Percentiles rank a stretch among this genome's conserved stretches.
These are phyloP conservation scores for Sporobolus alterniflorus DNA, from an alignment of 202 grass and related monocot genomes.

Conservation along the genomic window DNA sequence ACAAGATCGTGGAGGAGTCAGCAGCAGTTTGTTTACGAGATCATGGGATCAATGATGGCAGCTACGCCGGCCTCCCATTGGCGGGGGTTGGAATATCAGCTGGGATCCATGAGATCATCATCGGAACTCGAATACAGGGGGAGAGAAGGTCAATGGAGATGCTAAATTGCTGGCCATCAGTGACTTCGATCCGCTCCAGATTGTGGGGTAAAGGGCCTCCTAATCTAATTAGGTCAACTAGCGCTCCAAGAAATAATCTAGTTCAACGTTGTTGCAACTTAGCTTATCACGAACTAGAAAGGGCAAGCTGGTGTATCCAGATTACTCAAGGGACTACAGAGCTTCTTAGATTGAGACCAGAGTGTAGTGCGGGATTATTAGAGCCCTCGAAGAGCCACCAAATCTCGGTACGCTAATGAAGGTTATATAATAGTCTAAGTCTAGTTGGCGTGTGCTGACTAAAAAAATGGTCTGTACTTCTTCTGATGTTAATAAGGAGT, in stretches of 20 bases:
- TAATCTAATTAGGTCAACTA: constrained; percentile 37
- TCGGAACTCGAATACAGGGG: background rate
- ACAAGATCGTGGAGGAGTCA: background rate
- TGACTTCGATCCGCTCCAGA: constrained; percentile 23
- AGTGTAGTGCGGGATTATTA: background rate
- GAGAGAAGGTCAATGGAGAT: constrained; percentile 6
- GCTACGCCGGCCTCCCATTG: too few relatives aligned
- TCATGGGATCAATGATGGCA: constrained; percentile 30
- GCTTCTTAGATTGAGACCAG: background rate
- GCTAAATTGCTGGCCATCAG: background rate
- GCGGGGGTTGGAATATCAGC: constrained; percentile 17
- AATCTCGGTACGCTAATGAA: background rate
- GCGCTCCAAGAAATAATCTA: background rate
- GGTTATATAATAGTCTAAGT: background rate
- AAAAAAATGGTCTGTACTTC: too few relatives aligned
- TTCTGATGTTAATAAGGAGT: too few relatives aligned
- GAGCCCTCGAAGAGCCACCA: background rate
- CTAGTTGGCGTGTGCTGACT: too few relatives aligned
- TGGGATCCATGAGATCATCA: constrained; percentile 24
- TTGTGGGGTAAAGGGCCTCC: background rate
- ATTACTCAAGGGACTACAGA: too few relatives aligned
- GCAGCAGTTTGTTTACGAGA: constrained; percentile 5
- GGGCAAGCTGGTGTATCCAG: background rate
- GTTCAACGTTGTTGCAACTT: background rate
- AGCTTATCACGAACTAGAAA: constrained; percentile 34